Conservation (phyloP, 108 stramenopile species). For the Cylindrotheca closterium region DNA sequence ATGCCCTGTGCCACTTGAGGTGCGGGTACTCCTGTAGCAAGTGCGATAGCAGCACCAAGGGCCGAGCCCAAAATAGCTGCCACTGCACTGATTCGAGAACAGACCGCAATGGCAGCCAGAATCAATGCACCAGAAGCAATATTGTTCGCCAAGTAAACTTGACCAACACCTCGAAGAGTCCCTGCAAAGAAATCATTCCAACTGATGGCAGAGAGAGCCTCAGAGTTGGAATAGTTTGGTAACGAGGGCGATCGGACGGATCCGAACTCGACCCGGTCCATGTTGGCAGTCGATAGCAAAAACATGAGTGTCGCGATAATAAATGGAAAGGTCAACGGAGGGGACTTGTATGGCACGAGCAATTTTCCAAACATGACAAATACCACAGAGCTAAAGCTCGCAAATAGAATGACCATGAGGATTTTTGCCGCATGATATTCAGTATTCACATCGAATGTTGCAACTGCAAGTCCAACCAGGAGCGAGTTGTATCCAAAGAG, state of each 20-base stretch:
- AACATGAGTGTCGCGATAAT: constrained; percentile 29
- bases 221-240: neutral
- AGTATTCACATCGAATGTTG: constrained; percentile 30
- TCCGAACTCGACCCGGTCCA: constrained; percentile 3
- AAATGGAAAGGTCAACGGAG: constrained; percentile 45
- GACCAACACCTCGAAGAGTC: constrained; percentile 36
- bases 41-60: constrained; percentile 20
- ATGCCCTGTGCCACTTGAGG: constrained; percentile 28
- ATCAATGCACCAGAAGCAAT: constrained; percentile 27
- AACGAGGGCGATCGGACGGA: constrained; percentile 10
- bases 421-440: constrained; percentile 3
- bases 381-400: constrained; percentile 12
- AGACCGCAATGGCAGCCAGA: constrained; percentile 26
- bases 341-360: constrained; percentile 36
- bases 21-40: constrained; percentile 10
- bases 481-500: constrained; percentile 44
- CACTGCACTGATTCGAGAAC: constrained; percentile 31
- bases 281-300: constrained; percentile 19
- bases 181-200: constrained; percentile 35
- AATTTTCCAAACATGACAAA: constrained; percentile 22
- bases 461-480: constrained; percentile 37
- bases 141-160: constrained; percentile 41
- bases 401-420: constrained; percentile 14
- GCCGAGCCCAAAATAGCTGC: constrained; percentile 30
- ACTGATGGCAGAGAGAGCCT: constrained; percentile 5